Evolutionary conservation across 176 grass and related monocot genomes (phyloP).

Genomic region (Stipa capillata): DNA sequence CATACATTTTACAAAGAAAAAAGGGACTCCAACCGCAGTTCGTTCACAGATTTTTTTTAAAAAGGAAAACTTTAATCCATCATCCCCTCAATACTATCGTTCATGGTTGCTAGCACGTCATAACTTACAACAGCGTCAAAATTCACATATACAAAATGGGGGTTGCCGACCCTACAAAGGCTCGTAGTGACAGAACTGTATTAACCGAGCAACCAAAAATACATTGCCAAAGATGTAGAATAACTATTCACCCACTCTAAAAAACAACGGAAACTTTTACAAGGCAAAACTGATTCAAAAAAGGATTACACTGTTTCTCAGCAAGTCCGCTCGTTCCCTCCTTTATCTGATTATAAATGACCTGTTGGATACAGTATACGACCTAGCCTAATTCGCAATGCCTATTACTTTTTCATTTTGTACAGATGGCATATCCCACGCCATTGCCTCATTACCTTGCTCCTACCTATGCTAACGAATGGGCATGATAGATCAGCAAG

Average conservation of each 20-base stretch:
- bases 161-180: background rate
- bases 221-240: slow-evolving; percentile 11
- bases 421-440: slow-evolving; percentile 14
- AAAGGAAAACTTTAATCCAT: no score
- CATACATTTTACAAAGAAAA: no score
- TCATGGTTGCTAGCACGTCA: background rate
- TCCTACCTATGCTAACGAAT: slow-evolving; percentile 11
- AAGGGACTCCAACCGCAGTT: no score
- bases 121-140: background rate
- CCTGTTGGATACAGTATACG: slow-evolving; percentile 13
- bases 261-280: slow-evolving; percentile 19
- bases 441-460: slow-evolving; percentile 4
- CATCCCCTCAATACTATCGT: no score
- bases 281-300: background rate
- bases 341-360: background rate
- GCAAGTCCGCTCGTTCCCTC: background rate
- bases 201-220: background rate
- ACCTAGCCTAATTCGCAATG: slow-evolving; percentile 12
- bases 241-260: slow-evolving; percentile 8
- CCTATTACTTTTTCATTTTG: slow-evolving; percentile 17
- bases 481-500: background rate
- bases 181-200: background rate
- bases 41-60: no score
- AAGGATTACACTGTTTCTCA: background rate
- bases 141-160: background rate